A percentile compares a stretch with the other conserved stretches of the same genome.
Conservation (phyloP, 805 yeast genomes). For the Ogataea henricii region DNA sequence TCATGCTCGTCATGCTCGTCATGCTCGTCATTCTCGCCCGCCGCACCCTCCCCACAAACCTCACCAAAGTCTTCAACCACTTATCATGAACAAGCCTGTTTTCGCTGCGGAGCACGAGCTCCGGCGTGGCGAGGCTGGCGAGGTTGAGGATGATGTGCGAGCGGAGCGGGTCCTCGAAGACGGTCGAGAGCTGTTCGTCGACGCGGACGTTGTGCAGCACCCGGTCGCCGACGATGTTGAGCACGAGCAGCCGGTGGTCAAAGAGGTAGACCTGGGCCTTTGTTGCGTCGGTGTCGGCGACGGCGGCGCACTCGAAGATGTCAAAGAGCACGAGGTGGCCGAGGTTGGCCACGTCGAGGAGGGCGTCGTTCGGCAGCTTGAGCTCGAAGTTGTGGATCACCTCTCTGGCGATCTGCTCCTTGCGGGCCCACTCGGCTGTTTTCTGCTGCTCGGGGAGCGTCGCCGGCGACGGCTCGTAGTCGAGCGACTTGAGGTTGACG, state of each 20-base stretch:
- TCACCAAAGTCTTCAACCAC: slow-evolving; percentile 31
- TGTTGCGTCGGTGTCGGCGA: slow-evolving; percentile 7
- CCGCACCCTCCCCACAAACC: too few relatives aligned
- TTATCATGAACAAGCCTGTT: slow-evolving; percentile 29
- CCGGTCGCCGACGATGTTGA: slow-evolving; percentile 19
- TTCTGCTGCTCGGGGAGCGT: slow-evolving; percentile 21
- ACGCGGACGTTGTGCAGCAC: slow-evolving; percentile 23
- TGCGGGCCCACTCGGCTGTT: slow-evolving; percentile 18
- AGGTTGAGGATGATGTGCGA: slow-evolving; percentile 27
- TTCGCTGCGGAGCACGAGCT: slow-evolving; percentile 22
- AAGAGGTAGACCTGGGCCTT: slow-evolving; percentile 26
- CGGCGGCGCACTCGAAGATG: slow-evolving; percentile 18
- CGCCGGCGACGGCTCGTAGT: slow-evolving; percentile 29
- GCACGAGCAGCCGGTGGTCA: slow-evolving; percentile 25
- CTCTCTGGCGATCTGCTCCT: slow-evolving; percentile 25
- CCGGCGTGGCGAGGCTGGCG: slow-evolving; percentile 28
- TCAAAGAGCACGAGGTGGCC: slow-evolving; percentile 32
- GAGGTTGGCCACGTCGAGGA: slow-evolving; percentile 25
- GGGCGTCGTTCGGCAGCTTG: slow-evolving; percentile 8
- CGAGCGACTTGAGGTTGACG: slow-evolving; percentile 25
- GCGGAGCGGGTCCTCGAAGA: slow-evolving; percentile 18
- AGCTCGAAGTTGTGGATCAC: slow-evolving; percentile 23
- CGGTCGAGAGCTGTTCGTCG: slow-evolving; percentile 27
- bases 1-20: too few relatives aligned
- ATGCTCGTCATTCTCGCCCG: too few relatives aligned